phyloP scores from a whole-genome alignment of 2,329 filamentous ascomycete species.

The Aspergillus pseudotamarii region DNA sequence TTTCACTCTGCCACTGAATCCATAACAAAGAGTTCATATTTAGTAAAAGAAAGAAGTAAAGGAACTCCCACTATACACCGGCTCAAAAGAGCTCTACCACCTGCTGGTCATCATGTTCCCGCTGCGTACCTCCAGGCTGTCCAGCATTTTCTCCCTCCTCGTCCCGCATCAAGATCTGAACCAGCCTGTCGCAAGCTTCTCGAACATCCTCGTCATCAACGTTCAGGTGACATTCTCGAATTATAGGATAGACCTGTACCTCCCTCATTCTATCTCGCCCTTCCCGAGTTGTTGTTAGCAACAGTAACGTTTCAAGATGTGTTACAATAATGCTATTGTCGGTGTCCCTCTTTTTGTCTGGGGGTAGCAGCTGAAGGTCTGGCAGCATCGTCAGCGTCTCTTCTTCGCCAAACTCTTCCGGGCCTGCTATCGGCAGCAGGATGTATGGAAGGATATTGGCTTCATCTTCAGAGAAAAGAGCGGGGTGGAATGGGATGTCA shows the following conservation, averaged over 20 bases:
- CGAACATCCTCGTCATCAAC: slow-evolving; percentile 77
- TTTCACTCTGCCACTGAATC: not conserved
- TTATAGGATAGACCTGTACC: slow-evolving; percentile 83
- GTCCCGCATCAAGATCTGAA: slow-evolving; percentile 84
- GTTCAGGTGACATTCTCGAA: slow-evolving; percentile 80
- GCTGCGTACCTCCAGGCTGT: slow-evolving; percentile 24
- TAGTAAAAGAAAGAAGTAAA: not conserved
- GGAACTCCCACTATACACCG: not conserved
- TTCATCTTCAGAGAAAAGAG: slow-evolving; percentile 70
- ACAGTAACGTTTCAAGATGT: slow-evolving; percentile 83
- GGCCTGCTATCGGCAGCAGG: slow-evolving; percentile 82
- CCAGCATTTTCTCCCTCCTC: slow-evolving; percentile 61
- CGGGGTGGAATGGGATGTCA: slow-evolving; percentile 71
- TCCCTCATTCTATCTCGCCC: slow-evolving; percentile 74
- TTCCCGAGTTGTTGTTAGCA: slow-evolving; percentile 76
- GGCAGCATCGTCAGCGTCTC: slow-evolving; percentile 85
- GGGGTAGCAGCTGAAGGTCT: slow-evolving; percentile 84
- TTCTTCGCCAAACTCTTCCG: slow-evolving; percentile 84
- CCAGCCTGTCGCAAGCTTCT: slow-evolving; percentile 84
- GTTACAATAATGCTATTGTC: slow-evolving; percentile 78
- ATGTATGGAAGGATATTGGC: slow-evolving; percentile 87
- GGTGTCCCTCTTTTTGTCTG: slow-evolving; percentile 82
- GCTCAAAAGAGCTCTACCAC: slow-evolving; percentile 50
- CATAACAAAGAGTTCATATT: not conserved
- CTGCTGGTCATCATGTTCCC: slow-evolving; percentile 50